These are phyloP conservation scores for Yarrowia yakushimensis DNA, from an alignment of 805 yeast species.

Conservation along the genomic window DNA sequence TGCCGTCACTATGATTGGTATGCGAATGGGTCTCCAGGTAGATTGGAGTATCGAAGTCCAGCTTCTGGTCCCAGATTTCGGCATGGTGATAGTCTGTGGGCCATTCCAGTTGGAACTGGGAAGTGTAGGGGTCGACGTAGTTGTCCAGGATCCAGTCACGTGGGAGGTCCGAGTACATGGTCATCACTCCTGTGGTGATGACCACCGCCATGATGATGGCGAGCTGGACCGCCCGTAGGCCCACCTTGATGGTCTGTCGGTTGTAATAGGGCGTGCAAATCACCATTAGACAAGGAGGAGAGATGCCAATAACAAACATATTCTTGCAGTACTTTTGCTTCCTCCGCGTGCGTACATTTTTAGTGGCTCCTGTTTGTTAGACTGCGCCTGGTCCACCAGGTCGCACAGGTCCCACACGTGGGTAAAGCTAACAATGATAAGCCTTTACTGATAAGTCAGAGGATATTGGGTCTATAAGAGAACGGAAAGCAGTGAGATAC, in stretches of 20 bases:
- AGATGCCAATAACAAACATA: neutral
- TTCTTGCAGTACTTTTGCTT: neutral
- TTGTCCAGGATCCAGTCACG: neutral
- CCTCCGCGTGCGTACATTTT: neutral
- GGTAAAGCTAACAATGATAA: neutral
- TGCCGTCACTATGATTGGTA: constrained; percentile 31
- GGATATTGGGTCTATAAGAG: neutral
- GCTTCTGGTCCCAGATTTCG: constrained; percentile 25
- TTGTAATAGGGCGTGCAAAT: constrained; percentile 23
- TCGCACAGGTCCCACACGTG: neutral
- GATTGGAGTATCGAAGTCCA: neutral
- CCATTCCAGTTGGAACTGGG: constrained; percentile 25
- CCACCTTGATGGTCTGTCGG: constrained; percentile 16
- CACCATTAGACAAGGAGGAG: neutral
- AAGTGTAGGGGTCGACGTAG: constrained; percentile 25
- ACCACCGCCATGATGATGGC: constrained; percentile 24
- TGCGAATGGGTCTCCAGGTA: constrained; percentile 30
- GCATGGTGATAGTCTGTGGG: constrained; percentile 27
- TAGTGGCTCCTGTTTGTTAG: neutral
- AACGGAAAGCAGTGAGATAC: neutral
- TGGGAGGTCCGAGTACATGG: constrained; percentile 14
- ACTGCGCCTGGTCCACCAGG: too few species aligned
- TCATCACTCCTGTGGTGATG: constrained; percentile 17
- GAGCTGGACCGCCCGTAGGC: constrained; percentile 23
- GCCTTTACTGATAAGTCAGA: neutral